Evolutionary conservation across 257 asterid genomes (phyloP).

Genomic region (Fraxinus anomala): DNA sequence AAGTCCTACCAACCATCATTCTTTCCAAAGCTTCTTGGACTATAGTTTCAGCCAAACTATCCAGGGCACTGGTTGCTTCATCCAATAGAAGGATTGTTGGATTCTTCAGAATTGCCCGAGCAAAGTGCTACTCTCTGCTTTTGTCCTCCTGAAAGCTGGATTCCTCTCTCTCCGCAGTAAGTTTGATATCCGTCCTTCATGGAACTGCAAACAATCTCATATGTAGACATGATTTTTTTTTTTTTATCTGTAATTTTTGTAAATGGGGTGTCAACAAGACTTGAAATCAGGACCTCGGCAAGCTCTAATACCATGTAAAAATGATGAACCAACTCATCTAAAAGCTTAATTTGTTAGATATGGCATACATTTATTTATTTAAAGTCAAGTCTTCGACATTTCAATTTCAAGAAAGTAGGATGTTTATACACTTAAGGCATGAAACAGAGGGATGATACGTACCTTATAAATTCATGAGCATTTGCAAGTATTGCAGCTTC

Average conservation of each 20-base stretch:
- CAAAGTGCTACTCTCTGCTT: conserved; percentile 67
- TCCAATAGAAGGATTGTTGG: conserved; percentile 72
- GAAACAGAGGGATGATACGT: too few species aligned
- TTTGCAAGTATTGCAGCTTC: conserved; percentile 63
- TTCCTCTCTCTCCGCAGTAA: conserved; percentile 80
- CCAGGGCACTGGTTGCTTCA: conserved; percentile 80
- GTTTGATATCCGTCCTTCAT: conserved; percentile 62
- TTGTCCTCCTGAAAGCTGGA: conserved; percentile 78
- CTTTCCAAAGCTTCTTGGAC: conserved; percentile 70
- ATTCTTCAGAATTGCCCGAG: conserved; percentile 71
- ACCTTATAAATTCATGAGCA: conserved; percentile 83
- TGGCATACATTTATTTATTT: too few species aligned
- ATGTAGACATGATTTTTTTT: too few species aligned
- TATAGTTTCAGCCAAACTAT: conserved; percentile 57
- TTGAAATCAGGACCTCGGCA: background rate
- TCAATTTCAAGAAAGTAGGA: background rate
- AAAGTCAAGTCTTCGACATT: too few species aligned
- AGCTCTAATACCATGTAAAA: background rate
- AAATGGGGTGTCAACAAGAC: background rate
- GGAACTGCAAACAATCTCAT: conserved; percentile 39
- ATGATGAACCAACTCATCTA: background rate
- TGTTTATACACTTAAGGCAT: background rate
- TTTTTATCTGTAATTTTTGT: too few species aligned
- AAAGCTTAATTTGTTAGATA: too few species aligned
- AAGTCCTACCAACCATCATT: conserved; percentile 63